A percentile compares a stretch with the other conserved stretches of the same genome.
Evolutionary conservation across 2,329 filamentous ascomycete species (phyloP).

Genomic region (Ophiocordyceps camponoti-saundersi): DNA sequence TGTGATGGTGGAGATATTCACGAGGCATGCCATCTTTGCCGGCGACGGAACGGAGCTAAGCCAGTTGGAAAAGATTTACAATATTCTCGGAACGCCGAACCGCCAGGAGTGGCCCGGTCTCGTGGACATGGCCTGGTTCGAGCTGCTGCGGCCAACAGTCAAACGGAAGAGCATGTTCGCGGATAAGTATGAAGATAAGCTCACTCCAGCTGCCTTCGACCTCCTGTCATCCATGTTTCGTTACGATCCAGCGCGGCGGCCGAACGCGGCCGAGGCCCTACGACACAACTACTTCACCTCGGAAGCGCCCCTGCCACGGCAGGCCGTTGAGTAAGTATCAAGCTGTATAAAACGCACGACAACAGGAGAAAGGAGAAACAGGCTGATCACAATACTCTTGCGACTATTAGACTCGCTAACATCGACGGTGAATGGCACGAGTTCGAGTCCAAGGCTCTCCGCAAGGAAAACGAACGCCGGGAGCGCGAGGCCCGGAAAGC

Average conservation of each 20-base stretch:
- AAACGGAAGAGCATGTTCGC: conserved; percentile 60
- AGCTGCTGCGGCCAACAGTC: conserved; percentile 66
- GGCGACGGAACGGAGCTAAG: conserved; percentile 92
- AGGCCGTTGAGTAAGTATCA: conserved; percentile 59
- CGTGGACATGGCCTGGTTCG: conserved; percentile 93
- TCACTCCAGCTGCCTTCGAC: conserved; percentile 70
- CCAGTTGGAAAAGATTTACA: conserved; percentile 94
- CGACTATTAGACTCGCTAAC: conserved; percentile 44
- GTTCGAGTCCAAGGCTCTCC: conserved; percentile 87
- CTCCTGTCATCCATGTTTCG: conserved; percentile 71
- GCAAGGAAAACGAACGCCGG: conserved; percentile 69
- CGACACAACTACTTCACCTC: conserved; percentile 74
- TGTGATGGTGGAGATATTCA: conserved; percentile 94
- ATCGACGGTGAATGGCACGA: conserved; percentile 96
- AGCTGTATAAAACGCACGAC: not conserved
- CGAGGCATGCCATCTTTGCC: conserved; percentile 80
- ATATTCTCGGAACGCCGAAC: conserved; percentile 75
- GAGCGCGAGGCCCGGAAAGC: conserved; percentile 34
- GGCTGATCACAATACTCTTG: conserved; percentile 7
- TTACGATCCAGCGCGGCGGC: conserved; percentile 73
- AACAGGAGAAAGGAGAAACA: not conserved
- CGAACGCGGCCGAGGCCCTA: conserved; percentile 68
- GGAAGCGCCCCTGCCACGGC: conserved; percentile 61
- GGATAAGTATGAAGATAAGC: conserved; percentile 61
- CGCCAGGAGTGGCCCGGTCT: conserved; percentile 74